Evolutionary conservation across 306 rosid genomes (phyloP).

Genomic region (Gynostemma pentaphyllum): DNA sequence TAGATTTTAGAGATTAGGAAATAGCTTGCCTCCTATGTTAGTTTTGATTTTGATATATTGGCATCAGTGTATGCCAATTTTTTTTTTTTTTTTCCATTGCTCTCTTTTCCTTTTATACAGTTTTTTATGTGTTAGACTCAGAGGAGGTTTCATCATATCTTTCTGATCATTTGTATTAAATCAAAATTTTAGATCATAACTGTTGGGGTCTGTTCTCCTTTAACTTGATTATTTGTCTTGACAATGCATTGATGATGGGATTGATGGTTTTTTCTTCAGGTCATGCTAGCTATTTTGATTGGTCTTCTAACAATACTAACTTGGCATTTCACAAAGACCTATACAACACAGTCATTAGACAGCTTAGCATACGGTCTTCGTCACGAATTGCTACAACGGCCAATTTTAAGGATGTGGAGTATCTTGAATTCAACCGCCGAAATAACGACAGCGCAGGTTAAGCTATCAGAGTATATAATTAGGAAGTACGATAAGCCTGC

Average conservation of each 20-base stretch:
- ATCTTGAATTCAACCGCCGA: conserved; percentile 88
- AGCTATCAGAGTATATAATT: conserved; percentile 71
- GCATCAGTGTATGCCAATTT: too few relatives aligned
- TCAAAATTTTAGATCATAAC: neutral
- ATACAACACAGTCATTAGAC: conserved; percentile 64
- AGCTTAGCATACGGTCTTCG: conserved; percentile 91
- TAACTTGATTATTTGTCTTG: neutral
- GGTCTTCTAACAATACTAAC: conserved; percentile 86
- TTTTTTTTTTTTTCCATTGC: neutral
- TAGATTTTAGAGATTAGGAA: too few relatives aligned
- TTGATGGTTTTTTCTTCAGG: conserved; percentile 31
- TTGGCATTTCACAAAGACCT: conserved; percentile 93
- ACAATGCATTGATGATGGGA: neutral
- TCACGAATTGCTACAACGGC: conserved; percentile 86
- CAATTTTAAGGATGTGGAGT: conserved; percentile 89
- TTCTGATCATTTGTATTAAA: neutral
- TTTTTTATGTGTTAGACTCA: neutral
- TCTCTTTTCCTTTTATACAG: neutral
- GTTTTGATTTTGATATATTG: too few relatives aligned
- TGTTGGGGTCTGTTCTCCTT: neutral
- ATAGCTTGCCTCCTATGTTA: neutral
- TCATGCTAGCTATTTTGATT: conserved; percentile 89
- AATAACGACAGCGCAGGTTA: conserved; percentile 85
- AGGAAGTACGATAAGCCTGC: conserved; percentile 59
- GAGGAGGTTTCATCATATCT: neutral